Conservation (phyloP, 164 flowering plant species). For the Buxus sempervirens region DNA sequence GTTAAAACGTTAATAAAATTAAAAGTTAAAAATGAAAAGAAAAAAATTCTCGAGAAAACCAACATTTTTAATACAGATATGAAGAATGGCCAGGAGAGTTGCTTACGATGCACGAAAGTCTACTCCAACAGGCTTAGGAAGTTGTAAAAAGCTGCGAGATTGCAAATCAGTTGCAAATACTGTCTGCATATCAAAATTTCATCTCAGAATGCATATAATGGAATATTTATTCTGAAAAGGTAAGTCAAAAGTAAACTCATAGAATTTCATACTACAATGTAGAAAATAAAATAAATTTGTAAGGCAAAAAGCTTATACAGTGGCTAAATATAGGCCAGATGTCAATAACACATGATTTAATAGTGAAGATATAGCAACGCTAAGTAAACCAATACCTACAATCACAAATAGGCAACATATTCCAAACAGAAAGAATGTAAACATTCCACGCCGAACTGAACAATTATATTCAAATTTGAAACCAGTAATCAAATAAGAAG, state of each 20-base stretch:
- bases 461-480: too few species aligned
- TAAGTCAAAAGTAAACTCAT: neutral
- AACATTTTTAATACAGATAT: neutral
- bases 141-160: constrained; percentile 78
- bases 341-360: neutral
- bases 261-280: neutral
- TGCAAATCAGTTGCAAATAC: constrained; percentile 90
- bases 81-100: constrained; percentile 4
- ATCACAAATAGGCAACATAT: too few species aligned
- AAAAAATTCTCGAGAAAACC: neutral
- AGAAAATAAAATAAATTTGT: neutral
- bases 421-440: too few species aligned
- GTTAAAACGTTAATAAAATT: too few species aligned
- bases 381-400: neutral
- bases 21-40: neutral
- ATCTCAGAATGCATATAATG: neutral
- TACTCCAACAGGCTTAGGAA: constrained; percentile 90
- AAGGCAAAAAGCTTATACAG: neutral
- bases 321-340: neutral
- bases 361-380: neutral
- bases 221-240: neutral
- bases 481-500: too few species aligned
- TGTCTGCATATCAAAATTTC: constrained; percentile 47
- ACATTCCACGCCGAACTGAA: too few species aligned
- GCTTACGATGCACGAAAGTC: constrained; percentile 99